Percentiles rank a stretch among this genome's conserved stretches.
Evolutionary conservation across 345 rosid genomes (phyloP).

Genomic region (Bruguiera sexangula): DNA sequence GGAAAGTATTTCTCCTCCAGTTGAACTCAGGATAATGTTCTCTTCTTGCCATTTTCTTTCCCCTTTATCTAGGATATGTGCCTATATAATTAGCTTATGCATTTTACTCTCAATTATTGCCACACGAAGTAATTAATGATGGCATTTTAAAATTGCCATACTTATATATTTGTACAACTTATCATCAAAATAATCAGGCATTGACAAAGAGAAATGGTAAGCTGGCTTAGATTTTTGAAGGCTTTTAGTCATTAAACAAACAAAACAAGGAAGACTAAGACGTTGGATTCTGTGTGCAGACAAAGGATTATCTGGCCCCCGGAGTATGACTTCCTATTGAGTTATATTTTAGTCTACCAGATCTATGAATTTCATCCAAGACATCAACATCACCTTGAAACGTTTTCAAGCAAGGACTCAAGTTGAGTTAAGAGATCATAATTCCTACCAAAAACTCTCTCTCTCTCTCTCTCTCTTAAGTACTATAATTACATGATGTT

Average conservation of each 20-base stretch:
- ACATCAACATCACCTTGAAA: too few species aligned
- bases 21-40: constrained; percentile 10
- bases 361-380: background rate
- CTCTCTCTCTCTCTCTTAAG: too few species aligned
- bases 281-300: background rate
- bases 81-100: background rate
- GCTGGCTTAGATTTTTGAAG: background rate
- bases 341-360: background rate
- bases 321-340: background rate
- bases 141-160: too few species aligned
- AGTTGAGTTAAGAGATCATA: too few species aligned
- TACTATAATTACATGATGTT: too few species aligned
- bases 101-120: too few species aligned
- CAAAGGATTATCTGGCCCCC: background rate
- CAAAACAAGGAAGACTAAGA: background rate
- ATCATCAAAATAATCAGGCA: background rate
- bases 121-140: too few species aligned
- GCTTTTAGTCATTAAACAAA: background rate
- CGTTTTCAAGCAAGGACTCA: too few species aligned
- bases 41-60: background rate
- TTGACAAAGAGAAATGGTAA: background rate
- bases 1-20: constrained; percentile 18
- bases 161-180: background rate
- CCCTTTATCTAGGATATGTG: too few species aligned
- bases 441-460: too few species aligned